Percentiles rank a stretch among this genome's conserved stretches.
Evolutionary conservation across 139 green algal species (phyloP).

Genomic region (Ettlia oleoabundans): DNA sequence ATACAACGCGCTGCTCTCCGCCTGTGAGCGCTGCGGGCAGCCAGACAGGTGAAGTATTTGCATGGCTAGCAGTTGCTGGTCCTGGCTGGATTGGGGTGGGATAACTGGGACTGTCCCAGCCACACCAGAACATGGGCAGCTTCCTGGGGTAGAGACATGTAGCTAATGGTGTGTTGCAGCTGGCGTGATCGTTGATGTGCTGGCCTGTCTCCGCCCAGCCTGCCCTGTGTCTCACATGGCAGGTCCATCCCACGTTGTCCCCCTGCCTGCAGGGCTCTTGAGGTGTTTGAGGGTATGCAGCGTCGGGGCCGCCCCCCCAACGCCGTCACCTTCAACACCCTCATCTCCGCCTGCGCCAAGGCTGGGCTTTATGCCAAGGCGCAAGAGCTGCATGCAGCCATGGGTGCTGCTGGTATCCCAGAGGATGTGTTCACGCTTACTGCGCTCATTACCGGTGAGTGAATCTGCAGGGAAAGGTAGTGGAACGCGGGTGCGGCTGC

Average conservation of each 20-base stretch:
- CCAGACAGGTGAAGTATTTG: constrained; percentile 70
- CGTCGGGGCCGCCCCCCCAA: constrained; percentile 65
- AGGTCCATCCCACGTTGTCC: not conserved
- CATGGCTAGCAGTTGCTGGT: too few relatives aligned
- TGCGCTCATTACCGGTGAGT: constrained; percentile 71
- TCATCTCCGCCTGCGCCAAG: constrained; percentile 81
- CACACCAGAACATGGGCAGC: too few relatives aligned
- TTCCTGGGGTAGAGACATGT: too few relatives aligned
- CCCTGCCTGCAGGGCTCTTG: constrained; percentile 68
- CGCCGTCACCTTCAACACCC: constrained; percentile 82
- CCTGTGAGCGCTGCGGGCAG: constrained; percentile 76
- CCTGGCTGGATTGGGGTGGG: too few relatives aligned
- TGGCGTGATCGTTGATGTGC: too few relatives aligned
- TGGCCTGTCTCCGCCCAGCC: too few relatives aligned
- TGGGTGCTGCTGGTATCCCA: constrained; percentile 63
- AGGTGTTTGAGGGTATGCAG: constrained; percentile 72
- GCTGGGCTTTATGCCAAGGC: constrained; percentile 54
- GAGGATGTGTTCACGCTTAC: constrained; percentile 85
- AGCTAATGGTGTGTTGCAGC: too few relatives aligned
- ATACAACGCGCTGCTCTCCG: constrained; percentile 79
- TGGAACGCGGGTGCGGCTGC: too few relatives aligned
- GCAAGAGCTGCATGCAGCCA: constrained; percentile 70
- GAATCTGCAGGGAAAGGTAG: not conserved
- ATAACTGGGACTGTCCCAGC: too few relatives aligned
- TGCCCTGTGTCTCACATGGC: too few relatives aligned